Conservation (phyloP, 1,284 basidiomycete genomes). For the Cystobasidium sp. region DNA sequence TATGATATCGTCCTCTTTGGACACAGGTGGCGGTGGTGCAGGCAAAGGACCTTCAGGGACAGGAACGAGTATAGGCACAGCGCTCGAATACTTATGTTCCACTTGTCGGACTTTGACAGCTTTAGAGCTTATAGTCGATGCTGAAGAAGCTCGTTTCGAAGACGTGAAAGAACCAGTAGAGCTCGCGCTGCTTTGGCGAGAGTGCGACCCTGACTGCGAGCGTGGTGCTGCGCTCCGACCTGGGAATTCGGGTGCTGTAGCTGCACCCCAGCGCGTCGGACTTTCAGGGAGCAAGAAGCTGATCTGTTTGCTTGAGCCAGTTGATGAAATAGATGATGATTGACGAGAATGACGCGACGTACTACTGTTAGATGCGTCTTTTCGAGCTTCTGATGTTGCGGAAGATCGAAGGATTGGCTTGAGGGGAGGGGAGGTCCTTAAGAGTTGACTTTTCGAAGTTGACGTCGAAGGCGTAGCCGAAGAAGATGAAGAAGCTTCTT, state of each 20-base stretch:
- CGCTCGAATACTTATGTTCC: no score
- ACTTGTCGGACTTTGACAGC: no score
- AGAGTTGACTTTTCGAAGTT: neutral
- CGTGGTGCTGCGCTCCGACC: neutral
- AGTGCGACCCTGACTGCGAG: neutral
- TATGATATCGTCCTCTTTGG: neutral
- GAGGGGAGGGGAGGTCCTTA: neutral
- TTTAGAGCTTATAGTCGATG: neutral
- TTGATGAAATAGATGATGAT: slow-evolving; percentile 12
- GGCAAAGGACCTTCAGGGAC: no score
- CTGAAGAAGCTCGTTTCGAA: neutral
- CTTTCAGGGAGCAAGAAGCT: slow-evolving; percentile 17
- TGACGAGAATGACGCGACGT: slow-evolving; percentile 1
- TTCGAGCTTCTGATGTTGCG: neutral
- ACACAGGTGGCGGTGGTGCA: no score
- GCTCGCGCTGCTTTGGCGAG: neutral
- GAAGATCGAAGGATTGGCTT: slow-evolving; percentile 24
- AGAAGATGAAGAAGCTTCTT: neutral
- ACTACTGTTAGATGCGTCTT: neutral
- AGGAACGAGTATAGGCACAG: no score
- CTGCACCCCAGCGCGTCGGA: neutral
- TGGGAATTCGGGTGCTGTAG: slow-evolving; percentile 6
- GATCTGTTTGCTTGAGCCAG: slow-evolving; percentile 6
- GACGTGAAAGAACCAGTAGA: neutral
- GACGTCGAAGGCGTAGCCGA: neutral